Conservation (phyloP, 345 rosid species). For the Moricandia moricandioides region DNA sequence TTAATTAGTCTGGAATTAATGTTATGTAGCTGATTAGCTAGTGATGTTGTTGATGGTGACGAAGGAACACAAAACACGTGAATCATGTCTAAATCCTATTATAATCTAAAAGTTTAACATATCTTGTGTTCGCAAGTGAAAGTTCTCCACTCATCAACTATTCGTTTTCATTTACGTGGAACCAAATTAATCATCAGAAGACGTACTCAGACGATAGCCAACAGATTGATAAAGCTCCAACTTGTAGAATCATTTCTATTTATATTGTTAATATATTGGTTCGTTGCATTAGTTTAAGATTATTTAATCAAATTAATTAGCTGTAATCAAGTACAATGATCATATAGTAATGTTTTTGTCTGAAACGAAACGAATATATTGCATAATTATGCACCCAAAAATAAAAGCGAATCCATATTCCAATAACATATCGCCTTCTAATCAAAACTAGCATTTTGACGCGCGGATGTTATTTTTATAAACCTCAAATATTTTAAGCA, state of each 20-base stretch:
- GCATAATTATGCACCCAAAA: slow-evolving; percentile 8
- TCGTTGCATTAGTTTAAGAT: slow-evolving; percentile 5
- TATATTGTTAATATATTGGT: slow-evolving; percentile 1
- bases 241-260: slow-evolving; percentile 21
- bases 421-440: not conserved
- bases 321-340: slow-evolving; percentile 18
- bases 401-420: slow-evolving; percentile 13
- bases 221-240: slow-evolving; percentile 24
- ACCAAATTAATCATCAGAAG: slow-evolving; percentile 19
- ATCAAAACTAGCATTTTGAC: too few relatives aligned
- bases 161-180: slow-evolving; percentile 29
- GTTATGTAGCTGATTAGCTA: not conserved
- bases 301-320: slow-evolving; percentile 12
- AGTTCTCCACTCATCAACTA: slow-evolving; percentile 27
- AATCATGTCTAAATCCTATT: not conserved
- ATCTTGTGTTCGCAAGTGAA: slow-evolving; percentile 21
- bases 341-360: not conserved
- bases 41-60: not conserved
- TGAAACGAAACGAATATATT: slow-evolving; percentile 25
- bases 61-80: not conserved
- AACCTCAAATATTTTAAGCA: too few relatives aligned
- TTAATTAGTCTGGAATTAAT: not conserved
- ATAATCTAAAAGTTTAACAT: not conserved
- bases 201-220: slow-evolving; percentile 21
- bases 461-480: too few relatives aligned